Percentiles rank a stretch among this genome's conserved stretches.
phyloP scores from a whole-genome alignment of 306 rosid genomes.

The Acmispon strigosus region DNA sequence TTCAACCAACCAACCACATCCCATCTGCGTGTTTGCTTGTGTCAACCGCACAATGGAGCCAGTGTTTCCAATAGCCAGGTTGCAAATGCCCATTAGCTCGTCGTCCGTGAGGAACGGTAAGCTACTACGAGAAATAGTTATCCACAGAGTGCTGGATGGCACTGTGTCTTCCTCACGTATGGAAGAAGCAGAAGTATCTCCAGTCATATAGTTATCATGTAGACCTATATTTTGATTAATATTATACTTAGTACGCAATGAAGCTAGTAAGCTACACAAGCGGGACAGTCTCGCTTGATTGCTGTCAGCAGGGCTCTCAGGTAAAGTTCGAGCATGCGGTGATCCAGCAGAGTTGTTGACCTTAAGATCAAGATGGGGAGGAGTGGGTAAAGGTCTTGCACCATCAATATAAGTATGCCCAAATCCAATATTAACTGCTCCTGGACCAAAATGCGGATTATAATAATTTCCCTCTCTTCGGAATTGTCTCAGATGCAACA shows the following conservation, averaged over 20 bases:
- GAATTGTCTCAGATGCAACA: constrained; percentile 75
- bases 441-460: constrained; percentile 45
- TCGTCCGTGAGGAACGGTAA: constrained; percentile 52
- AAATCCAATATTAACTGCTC: constrained; percentile 36
- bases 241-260: constrained; percentile 52
- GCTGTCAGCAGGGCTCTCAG: constrained; percentile 55
- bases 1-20: constrained; percentile 75
- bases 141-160: constrained; percentile 54
- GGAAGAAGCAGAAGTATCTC: constrained; percentile 33
- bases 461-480: constrained; percentile 61
- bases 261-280: constrained; percentile 46
- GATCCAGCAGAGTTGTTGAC: constrained; percentile 51
- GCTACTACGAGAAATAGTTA: constrained; percentile 47
- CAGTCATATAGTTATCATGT: constrained; percentile 47
- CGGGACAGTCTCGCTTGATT: constrained; percentile 49
- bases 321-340: constrained; percentile 44
- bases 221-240: constrained; percentile 44
- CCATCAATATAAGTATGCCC: constrained; percentile 48
- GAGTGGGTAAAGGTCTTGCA: constrained; percentile 44
- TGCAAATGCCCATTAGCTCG: constrained; percentile 61
- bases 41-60: constrained; percentile 62
- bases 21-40: constrained; percentile 49
- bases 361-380: constrained; percentile 46
- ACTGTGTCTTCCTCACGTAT: constrained; percentile 48
- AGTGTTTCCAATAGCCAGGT: constrained; percentile 47